phyloP scores from a whole-genome alignment of 1,139 yeast genomes.

The Eremothecium gossypii region DNA sequence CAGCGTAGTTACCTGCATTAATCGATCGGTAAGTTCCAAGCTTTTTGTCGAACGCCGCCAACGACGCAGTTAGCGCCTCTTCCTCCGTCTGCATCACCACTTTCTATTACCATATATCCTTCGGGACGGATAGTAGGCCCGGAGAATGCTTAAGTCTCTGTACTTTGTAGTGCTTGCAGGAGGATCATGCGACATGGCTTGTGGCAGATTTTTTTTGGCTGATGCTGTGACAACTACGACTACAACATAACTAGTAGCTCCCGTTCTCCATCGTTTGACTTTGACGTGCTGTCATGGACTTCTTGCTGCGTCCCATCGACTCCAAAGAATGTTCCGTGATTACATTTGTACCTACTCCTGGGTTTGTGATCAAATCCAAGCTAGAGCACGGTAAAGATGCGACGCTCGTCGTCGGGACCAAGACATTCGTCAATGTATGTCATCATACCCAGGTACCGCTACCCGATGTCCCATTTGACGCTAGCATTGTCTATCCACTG shows the following conservation, averaged over 20 bases:
- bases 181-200: background rate
- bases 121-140: too few species aligned
- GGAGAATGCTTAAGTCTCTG: background rate
- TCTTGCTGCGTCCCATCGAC: conserved; percentile 4
- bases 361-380: conserved; percentile 23
- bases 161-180: background rate
- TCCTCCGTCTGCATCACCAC: too few species aligned
- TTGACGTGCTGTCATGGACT: conserved; percentile 2
- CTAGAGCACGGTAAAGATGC: conserved; percentile 7
- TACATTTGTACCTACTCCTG: conserved; percentile 18
- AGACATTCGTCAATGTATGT: conserved; percentile 74
- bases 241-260: background rate
- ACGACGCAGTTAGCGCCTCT: too few species aligned
- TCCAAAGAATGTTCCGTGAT: conserved; percentile 8
- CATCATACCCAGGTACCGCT: conserved; percentile 54
- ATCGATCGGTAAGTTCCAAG: too few species aligned
- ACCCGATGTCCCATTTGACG: conserved; percentile 45
- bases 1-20: too few species aligned
- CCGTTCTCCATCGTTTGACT: background rate
- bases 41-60: too few species aligned
- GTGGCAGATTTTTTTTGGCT: too few species aligned
- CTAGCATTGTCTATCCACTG: conserved; percentile 50
- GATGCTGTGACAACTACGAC: background rate
- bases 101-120: too few species aligned
- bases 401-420: conserved; percentile 33